Base-by-base conservation (phyloP, 1,284 basidiomycete genomes). In the Ganoderma lingzhi region DNA sequence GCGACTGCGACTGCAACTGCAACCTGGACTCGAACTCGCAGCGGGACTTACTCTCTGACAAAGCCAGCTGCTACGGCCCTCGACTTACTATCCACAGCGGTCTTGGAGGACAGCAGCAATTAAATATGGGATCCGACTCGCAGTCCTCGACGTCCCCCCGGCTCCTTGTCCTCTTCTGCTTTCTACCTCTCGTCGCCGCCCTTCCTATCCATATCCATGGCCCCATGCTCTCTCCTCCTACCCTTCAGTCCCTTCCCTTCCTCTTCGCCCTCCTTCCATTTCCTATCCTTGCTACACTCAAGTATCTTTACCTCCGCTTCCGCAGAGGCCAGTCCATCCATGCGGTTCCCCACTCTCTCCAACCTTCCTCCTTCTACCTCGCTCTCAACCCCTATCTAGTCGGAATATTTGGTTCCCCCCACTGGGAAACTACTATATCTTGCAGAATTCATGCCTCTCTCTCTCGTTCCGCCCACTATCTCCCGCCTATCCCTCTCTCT, bases 381-480 rank as follows among this genome's bases (percentile, higher is more conserved):
- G 45, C 62, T 10, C 28, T 73, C 5, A 70, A 70, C 15, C 72
- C 71, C 3, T 76, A 75, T 62, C 66, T 76, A 15, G 69, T 75
- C 19, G 76, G 76, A 30, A 65, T 70, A 32, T 68, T 74, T 0
- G 76, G 76, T 23, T 76, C 76, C 4, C 76, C 76, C 3, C 48
- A 68, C 30, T 76, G 76, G 76, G 76, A 76, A 60, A 74, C 72
- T n/a, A 71, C 66, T 28, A 71, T 73, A 12, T 55, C 63, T n/a
- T 71, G 68, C 42, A 71, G 69, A 32, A 42, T 61, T 12, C 59
- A 61, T 3, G 39, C 37, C 6, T 42, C 17, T 15, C 9, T 23
- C n/a, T 5, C 35, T 5, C 59, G 1, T 42, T 17, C 35, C 6
- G 17, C 19, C 32, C 35, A 1, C 56, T 10, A 42, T 62, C 51